Evolutionary conservation across 2,329 filamentous ascomycete genomes (phyloP), one percentile per base, ranked within the genome.

Genomic region (Exophiala calicioides): DNA sequence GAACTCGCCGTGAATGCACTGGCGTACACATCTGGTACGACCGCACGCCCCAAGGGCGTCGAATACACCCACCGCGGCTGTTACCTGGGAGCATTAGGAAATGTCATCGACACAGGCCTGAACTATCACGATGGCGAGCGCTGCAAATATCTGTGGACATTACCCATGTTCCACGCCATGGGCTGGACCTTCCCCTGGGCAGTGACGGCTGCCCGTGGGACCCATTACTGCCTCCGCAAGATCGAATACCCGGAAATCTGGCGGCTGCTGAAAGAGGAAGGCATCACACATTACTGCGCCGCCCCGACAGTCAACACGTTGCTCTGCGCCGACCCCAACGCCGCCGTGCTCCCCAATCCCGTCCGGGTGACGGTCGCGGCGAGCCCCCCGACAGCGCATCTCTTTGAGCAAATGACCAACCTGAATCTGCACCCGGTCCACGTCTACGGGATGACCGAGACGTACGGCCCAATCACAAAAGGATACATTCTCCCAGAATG

Each of bases 271-370:
- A 94, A 90, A 62, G 80, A 89, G 41, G 88, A 97, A 67, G 75
- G 80, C 5, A 86, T 98, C 55, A 97, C 90, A 0, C 93, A 98
- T 68, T 97, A 94, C 72, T 95, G 91, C 62, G 91, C 91, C 1
- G 93, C 91, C 0, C 93, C 93, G 0, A 98, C 93, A 0, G 93
- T 98, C 41, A 97, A 97, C 66, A 98, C 91, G 0, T 72, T 97
- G 1, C 80, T 98, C 2, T 95, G 93, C 63, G 85, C 85, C 9
- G 79, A 87, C 3, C 77, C 84, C 30, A 84, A 90, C 65, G 91
- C 93, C 2, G 79, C 78, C 57, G 78, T 69, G 36, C 75, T 98
- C 1, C 74, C 82, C 0, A 70, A 81, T 1, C 80, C 83, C 0
- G 90, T 97, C 7, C 78, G 82, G 12, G 93, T 98, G 4, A 95